These are phyloP conservation scores for Perkinsus marinus DNA, from an alignment of 169 alveolate genomes.

Conservation along the genomic window DNA sequence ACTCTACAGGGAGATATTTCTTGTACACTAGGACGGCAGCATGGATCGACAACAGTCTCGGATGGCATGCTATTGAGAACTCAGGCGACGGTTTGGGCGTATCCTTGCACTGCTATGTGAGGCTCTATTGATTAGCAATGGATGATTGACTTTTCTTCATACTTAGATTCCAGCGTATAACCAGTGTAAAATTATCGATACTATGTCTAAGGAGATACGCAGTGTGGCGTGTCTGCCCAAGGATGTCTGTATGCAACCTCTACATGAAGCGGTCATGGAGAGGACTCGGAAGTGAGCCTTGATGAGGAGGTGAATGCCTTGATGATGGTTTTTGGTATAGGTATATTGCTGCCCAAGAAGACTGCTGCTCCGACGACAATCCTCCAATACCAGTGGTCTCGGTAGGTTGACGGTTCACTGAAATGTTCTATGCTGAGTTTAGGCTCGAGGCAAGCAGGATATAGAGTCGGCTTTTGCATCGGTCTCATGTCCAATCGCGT, in stretches of 20 bases:
- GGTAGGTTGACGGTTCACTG: not conserved
- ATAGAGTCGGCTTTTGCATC: not conserved
- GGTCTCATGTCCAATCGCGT: not conserved
- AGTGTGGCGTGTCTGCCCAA: not conserved
- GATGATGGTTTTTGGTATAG: not conserved
- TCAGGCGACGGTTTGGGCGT: constrained; percentile 6
- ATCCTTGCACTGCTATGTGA: constrained; percentile 7
- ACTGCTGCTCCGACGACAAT: not conserved
- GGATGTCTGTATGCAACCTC: not conserved
- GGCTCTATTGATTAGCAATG: not conserved
- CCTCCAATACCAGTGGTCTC: not conserved
- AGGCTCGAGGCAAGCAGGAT: not conserved
- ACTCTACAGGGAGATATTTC: not conserved
- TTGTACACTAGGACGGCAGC: not conserved
- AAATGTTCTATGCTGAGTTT: not conserved
- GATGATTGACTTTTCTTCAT: no score
- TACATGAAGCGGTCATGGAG: not conserved
- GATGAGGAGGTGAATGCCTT: not conserved
- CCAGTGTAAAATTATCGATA: constrained; percentile 9
- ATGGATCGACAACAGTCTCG: constrained; percentile 11
- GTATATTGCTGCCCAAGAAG: not conserved
- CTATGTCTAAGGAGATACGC: constrained; percentile 1
- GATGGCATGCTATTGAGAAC: constrained; percentile 12
- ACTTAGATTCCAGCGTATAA: not conserved
- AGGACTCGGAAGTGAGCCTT: not conserved